These are phyloP conservation scores for Aphanomyces stellatus DNA, from an alignment of 352 stramenopile species.

Conservation along the genomic window DNA sequence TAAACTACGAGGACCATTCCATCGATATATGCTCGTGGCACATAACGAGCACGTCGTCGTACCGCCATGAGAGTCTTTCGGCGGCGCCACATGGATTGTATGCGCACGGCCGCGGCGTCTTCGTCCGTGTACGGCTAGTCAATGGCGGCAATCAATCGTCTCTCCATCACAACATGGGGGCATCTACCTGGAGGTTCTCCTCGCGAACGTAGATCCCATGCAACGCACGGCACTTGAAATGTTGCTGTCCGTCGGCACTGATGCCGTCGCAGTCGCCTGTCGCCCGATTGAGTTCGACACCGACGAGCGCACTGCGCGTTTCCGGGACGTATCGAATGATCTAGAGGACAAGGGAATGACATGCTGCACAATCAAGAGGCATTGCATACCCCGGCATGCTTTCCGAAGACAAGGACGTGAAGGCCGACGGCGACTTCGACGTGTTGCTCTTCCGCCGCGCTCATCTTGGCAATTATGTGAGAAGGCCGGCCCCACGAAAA, in stretches of 20 bases:
- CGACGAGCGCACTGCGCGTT: constrained; percentile 42
- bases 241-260: constrained; percentile 46
- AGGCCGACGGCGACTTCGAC: constrained; percentile 25
- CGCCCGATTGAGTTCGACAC: constrained; percentile 78
- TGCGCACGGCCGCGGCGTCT: constrained; percentile 57
- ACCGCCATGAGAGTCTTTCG: constrained; percentile 25
- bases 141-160: neutral
- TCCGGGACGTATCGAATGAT: constrained; percentile 56
- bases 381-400: constrained; percentile 53
- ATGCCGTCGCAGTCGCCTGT: constrained; percentile 69
- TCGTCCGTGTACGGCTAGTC: constrained; percentile 63
- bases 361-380: constrained; percentile 14
- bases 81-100: constrained; percentile 70
- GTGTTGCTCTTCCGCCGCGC: neutral
- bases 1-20: constrained; percentile 39
- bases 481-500: neutral
- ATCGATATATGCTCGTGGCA: neutral
- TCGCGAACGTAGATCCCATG: constrained; percentile 80
- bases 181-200: constrained; percentile 49
- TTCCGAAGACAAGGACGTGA: constrained; percentile 69
- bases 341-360: constrained; percentile 22
- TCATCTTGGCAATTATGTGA: neutral
- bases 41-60: neutral
- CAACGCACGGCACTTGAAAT: constrained; percentile 79
- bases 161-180: neutral